Evolutionary conservation across 1,139 yeast species (phyloP), one percentile per base, ranked within the genome.

Genomic region (Debaryomycetaceae sp.): DNA sequence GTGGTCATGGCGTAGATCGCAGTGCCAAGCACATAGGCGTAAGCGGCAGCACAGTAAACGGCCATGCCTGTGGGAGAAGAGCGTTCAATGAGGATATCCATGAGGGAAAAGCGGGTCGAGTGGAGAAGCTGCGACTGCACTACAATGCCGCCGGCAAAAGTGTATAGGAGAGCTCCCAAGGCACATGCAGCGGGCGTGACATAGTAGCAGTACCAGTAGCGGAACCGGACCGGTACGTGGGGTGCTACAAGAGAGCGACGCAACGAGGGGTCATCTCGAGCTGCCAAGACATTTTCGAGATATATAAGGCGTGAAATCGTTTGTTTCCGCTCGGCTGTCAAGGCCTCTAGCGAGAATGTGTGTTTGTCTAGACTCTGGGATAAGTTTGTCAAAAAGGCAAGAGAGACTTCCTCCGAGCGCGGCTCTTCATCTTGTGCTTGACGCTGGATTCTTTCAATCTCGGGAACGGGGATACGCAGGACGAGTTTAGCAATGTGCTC

Each of bases 71-170:
- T 30, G n/a, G 40, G 39, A 2, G 41, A 38, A 3, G 51, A 44
- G 20, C 47, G 34, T 37, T 39, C 49, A 41, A 58, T 43, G 13
- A 78, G 44, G 8, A 68, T 32, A 38, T 80, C 77, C 27, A 82
- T 68, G 8, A 80, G 47, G 8, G 87, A 78, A 13, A 76, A 51
- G 29, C 50, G 58, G 2, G 90, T 75, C 4, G 85, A 79, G 46
- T 82, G 87, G 33, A 80, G 63, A 27, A 79, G 58, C 47, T 83
- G 95, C 13, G 90, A 77, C 56, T 80, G 77, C 14, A 79, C 62
- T 6, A 83, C 58, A 14, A 78, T 43, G 0, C 55, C 26, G 1
- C 66, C 58, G 3, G 79, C 51, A 3, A 58, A 28, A 0, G 62
- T 28, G 19, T 73, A 55, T 36, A 67, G 63, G 10, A 18, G 8